phyloP scores from a whole-genome alignment of 306 rosid genomes.

The Quercus ilex region DNA sequence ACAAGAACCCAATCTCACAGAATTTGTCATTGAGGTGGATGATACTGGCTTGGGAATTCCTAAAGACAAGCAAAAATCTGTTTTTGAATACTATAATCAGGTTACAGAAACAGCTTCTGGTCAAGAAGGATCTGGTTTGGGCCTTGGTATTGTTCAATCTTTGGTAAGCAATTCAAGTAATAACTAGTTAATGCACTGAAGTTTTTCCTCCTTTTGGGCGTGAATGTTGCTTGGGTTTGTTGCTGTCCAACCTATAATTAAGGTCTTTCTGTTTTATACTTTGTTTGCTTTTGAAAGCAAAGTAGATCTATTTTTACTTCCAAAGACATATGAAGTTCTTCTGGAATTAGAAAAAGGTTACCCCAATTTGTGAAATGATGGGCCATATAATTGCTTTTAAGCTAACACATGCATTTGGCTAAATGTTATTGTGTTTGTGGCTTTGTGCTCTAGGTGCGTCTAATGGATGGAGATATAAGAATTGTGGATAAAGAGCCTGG shows the following conservation, averaged over 20 bases:
- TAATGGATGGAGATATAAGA: conserved; percentile 15
- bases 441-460: background rate
- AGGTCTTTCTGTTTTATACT: too few relatives aligned
- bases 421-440: background rate
- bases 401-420: background rate
- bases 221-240: background rate
- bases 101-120: background rate
- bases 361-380: too few relatives aligned
- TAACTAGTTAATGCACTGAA: too few relatives aligned
- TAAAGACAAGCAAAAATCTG: background rate
- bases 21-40: conserved; percentile 16
- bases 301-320: too few relatives aligned
- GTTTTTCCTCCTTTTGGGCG: background rate
- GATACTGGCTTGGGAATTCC: conserved; percentile 8
- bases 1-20: background rate
- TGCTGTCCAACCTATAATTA: too few relatives aligned
- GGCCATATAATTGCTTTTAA: too few relatives aligned
- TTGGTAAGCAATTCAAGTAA: background rate
- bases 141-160: conserved; percentile 18
- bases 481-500: conserved; percentile 1
- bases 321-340: too few relatives aligned
- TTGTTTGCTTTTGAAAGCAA: too few relatives aligned
- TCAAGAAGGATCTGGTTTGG: conserved; percentile 10
- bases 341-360: too few relatives aligned
- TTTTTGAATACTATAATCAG: conserved; percentile 7